Evolutionary conservation across 148 eudicot genomes (phyloP), one percentile per base, ranked within the genome.

Genomic region (Cornus kousa): DNA sequence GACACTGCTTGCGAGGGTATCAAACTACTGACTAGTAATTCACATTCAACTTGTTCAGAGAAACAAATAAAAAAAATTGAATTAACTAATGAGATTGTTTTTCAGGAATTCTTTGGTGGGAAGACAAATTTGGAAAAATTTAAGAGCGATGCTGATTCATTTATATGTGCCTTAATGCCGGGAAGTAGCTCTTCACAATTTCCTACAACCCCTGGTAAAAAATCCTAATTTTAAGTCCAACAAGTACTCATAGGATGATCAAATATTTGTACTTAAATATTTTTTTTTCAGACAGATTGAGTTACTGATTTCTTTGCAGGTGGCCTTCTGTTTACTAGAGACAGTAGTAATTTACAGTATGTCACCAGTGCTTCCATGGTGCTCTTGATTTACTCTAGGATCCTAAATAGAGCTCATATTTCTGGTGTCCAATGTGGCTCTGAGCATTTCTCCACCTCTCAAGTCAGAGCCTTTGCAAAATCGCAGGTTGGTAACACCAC

Each of bases 131-230:
- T 95, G 85, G 82, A 81, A 50, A 91, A 83, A 40, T 94, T 80
- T 73, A 94, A 92, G 83, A 86, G 59, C 57, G 91, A 86, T 75
- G 91, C 89, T 19, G 97, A 94, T 77, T 90, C 95, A 28, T 94
- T 93, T 76, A 86, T 93, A 35, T 93, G 97, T 65, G 89, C 92
- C 0, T 46, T 93, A 67, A 85, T 92, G 88, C 95, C 95, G 5
- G 93, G 88, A 77, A 94, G 95, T 79, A 85, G 91, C 78, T 87
- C 94, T 68, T 55, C 77, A 67, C 92, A 92, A 78, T 73, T 93
- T 75, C 86, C 68, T 57, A 91, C 89, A 46, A 94, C 98, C 64
- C 97, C 95, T n/a, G 98, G 98, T 91, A 83, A 70, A 70, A 62
- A 4, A 62, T 62, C 66, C 19, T 5, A 62, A 19, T 62, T 62